Evolutionary conservation across 768 basidiomycete species (phyloP).

Genomic region (Boletus eberwhitei): DNA sequence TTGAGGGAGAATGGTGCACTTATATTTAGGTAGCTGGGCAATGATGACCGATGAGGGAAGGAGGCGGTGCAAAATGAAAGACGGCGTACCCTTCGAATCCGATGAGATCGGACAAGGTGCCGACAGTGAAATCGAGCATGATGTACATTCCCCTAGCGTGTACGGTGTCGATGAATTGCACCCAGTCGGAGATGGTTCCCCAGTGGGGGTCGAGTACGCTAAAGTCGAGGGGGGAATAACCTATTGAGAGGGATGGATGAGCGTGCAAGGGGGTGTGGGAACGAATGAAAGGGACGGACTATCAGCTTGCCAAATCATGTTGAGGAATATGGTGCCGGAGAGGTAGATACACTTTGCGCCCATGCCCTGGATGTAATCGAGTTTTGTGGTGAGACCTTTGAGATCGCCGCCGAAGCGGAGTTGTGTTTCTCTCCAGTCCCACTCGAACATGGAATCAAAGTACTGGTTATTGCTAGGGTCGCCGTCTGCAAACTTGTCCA

Average conservation of each 20-base stretch:
- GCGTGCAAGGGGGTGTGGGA: background rate
- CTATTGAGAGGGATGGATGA: constrained; percentile 26
- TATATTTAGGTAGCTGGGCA: constrained; percentile 59
- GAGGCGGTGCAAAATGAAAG: constrained; percentile 6
- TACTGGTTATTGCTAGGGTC: constrained; percentile 91
- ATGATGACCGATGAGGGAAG: constrained; percentile 9
- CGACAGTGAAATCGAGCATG: constrained; percentile 92
- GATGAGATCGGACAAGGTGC: constrained; percentile 86
- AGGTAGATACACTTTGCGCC: constrained; percentile 83
- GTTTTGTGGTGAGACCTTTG: constrained; percentile 64
- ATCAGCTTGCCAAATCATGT: constrained; percentile 98
- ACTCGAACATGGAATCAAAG: constrained; percentile 76
- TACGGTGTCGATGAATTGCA: constrained; percentile 64
- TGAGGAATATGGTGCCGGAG: constrained; percentile 88
- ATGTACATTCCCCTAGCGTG: constrained; percentile 86
- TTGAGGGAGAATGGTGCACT: constrained; percentile 76
- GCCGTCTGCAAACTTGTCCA: constrained; percentile 95
- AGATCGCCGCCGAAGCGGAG: constrained; percentile 88
- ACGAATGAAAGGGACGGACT: constrained; percentile 49
- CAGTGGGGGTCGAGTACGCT: constrained; percentile 90
- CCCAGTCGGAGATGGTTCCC: constrained; percentile 83
- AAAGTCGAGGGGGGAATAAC: constrained; percentile 93
- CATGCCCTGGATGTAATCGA: constrained; percentile 92
- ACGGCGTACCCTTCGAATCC: constrained; percentile 73
- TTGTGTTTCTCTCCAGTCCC: constrained; percentile 85